Evolutionary conservation across 2,329 filamentous ascomycete genomes (phyloP).

Genomic region (Colletotrichum spaethianum): DNA sequence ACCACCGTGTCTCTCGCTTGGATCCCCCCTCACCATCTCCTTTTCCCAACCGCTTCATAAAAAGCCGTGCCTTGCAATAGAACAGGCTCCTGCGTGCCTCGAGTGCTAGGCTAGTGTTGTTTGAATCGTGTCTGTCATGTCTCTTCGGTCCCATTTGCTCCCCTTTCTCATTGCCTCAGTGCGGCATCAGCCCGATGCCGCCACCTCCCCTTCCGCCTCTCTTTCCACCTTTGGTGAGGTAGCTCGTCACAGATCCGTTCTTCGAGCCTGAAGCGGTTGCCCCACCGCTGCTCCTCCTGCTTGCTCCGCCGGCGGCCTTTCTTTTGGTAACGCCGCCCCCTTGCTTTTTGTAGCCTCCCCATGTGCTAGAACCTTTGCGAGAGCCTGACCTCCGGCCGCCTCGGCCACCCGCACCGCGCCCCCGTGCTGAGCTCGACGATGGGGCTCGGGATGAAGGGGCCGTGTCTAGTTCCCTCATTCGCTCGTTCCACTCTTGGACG

Average conservation of each 20-base stretch:
- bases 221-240: slow-evolving; percentile 48
- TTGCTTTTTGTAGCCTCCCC: slow-evolving; percentile 27
- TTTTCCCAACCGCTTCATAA: not conserved
- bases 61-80: slow-evolving; percentile 7
- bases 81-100: not conserved
- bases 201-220: slow-evolving; percentile 36
- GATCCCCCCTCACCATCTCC: not conserved
- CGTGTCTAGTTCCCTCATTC: slow-evolving; percentile 49
- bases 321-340: slow-evolving; percentile 42
- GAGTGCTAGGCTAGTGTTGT: not conserved
- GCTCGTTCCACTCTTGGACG: slow-evolving; percentile 47
- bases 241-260: slow-evolving; percentile 28
- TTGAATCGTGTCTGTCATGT: not conserved
- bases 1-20: not conserved
- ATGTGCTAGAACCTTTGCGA: slow-evolving; percentile 34
- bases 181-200: slow-evolving; percentile 56
- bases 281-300: slow-evolving; percentile 33
- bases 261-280: slow-evolving; percentile 26
- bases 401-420: slow-evolving; percentile 42
- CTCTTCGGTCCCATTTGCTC: not conserved
- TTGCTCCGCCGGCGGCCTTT: slow-evolving; percentile 38
- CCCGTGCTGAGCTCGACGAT: slow-evolving; percentile 25
- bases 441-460: slow-evolving; percentile 42
- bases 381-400: slow-evolving; percentile 45
- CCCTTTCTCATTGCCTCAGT: slow-evolving; percentile 44